Evolutionary conservation across 306 rosid species (phyloP).

Genomic region (Hippophae rhamnoides): DNA sequence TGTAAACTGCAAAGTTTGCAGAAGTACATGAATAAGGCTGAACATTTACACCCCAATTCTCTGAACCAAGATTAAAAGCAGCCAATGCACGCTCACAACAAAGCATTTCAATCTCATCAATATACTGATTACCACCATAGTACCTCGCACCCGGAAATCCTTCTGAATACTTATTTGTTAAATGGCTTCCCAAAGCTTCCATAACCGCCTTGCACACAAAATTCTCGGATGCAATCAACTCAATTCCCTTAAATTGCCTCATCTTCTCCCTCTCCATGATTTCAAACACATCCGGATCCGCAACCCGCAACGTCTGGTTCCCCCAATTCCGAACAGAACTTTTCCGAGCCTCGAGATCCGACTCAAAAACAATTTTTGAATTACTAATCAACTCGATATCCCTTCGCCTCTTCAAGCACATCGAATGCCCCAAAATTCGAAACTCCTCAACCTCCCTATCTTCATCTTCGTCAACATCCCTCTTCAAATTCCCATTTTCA

Average conservation of each 20-base stretch:
- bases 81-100: slow-evolving; percentile 77
- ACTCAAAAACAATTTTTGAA: slow-evolving; percentile 32
- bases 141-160: slow-evolving; percentile 85
- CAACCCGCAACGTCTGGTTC: slow-evolving; percentile 37
- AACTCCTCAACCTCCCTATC: slow-evolving; percentile 69
- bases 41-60: slow-evolving; percentile 84
- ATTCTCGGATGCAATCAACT: slow-evolving; percentile 86
- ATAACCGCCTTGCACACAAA: slow-evolving; percentile 74
- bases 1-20: slow-evolving; percentile 84
- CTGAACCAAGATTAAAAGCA: slow-evolving; percentile 53
- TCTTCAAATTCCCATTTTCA: slow-evolving; percentile 20
- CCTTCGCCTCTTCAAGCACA: slow-evolving; percentile 72
- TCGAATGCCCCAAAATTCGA: slow-evolving; percentile 74
- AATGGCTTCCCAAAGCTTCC: slow-evolving; percentile 89
- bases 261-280: slow-evolving; percentile 83
- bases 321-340: slow-evolving; percentile 67
- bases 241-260: slow-evolving; percentile 68
- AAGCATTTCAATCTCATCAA: slow-evolving; percentile 72
- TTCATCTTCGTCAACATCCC: slow-evolving; percentile 23
- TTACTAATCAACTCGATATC: slow-evolving; percentile 44
- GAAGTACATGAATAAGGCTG: slow-evolving; percentile 93
- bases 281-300: slow-evolving; percentile 58
- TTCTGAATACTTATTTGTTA: slow-evolving; percentile 85
- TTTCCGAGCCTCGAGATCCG: slow-evolving; percentile 54
- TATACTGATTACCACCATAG: slow-evolving; percentile 71